These are phyloP conservation scores for Juglanconis juglandina DNA, from an alignment of 2,329 filamentous ascomycete genomes.

Conservation along the genomic window DNA sequence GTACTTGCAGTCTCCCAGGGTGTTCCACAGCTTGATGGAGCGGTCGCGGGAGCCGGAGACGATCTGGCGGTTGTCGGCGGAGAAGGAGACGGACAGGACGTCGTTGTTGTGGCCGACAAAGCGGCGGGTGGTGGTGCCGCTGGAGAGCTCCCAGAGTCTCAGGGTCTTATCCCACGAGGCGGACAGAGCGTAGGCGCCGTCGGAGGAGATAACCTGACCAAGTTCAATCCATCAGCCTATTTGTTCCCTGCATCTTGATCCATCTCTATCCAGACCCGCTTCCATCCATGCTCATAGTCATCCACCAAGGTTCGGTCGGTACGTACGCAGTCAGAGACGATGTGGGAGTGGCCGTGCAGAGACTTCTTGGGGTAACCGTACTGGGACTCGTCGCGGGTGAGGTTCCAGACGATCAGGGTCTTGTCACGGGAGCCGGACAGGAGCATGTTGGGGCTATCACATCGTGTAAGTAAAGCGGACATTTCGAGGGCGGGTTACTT, in stretches of 20 bases:
- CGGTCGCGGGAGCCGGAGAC: conserved; percentile 97
- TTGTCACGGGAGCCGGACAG: conserved; percentile 97
- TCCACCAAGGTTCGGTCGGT: conserved; percentile 6
- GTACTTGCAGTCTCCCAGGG: conserved; percentile 99
- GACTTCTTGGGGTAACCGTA: conserved; percentile 99
- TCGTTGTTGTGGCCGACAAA: conserved; percentile 99
- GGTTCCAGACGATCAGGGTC: conserved; percentile 99
- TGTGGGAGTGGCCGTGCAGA: conserved; percentile 98
- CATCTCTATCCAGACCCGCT: neutral
- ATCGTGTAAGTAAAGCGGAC: conserved; percentile 24
- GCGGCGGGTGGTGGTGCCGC: conserved; percentile 92
- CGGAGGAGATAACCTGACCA: conserved; percentile 91
- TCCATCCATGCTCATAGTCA: neutral
- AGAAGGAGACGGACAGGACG: conserved; percentile 99
- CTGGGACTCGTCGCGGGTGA: conserved; percentile 95
- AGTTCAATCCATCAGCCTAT: conserved; percentile 32
- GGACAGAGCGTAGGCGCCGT: conserved; percentile 98
- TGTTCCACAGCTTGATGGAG: conserved; percentile 99
- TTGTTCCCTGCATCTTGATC: conserved; percentile 13
- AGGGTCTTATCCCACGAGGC: conserved; percentile 99
- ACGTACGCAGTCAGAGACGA: conserved; percentile 99
- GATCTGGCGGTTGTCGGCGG: conserved; percentile 99
- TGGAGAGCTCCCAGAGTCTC: conserved; percentile 97
- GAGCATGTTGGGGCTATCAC: conserved; percentile 91
- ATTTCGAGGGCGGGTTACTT: conserved; percentile 17